Percentiles rank a stretch among this genome's conserved stretches.
These are phyloP conservation scores for Periconia digitata DNA, from an alignment of 2,329 filamentous ascomycete species.

Conservation along the genomic window DNA sequence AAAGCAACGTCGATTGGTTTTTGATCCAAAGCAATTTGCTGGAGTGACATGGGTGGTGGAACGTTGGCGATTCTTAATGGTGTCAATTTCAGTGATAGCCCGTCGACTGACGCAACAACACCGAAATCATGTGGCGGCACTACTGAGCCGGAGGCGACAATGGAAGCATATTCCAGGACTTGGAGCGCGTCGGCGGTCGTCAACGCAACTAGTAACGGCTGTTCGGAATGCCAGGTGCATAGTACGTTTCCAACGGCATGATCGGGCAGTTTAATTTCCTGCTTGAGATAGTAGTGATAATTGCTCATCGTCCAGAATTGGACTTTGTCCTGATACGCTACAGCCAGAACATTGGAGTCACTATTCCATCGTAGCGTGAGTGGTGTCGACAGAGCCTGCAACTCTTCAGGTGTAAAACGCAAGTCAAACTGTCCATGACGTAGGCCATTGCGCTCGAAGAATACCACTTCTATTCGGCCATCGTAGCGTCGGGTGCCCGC, in stretches of 20 bases:
- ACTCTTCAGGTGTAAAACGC: conserved; percentile 63
- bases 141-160: conserved; percentile 69
- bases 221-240: conserved; percentile 79
- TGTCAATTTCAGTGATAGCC: conserved; percentile 75
- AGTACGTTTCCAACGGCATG: conserved; percentile 12
- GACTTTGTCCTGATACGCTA: conserved; percentile 71
- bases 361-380: conserved; percentile 82
- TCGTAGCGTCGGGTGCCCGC: conserved; percentile 77
- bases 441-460: conserved; percentile 96
- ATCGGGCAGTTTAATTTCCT: conserved; percentile 63
- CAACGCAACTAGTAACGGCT: conserved; percentile 67
- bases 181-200: conserved; percentile 53
- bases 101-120: conserved; percentile 81
- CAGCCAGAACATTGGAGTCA: conserved; percentile 87
- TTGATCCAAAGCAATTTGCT: conserved; percentile 65
- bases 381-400: conserved; percentile 56
- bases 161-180: conserved; percentile 66
- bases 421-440: conserved; percentile 94
- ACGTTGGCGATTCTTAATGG: conserved; percentile 82
- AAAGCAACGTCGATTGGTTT: conserved; percentile 76
- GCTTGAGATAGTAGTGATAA: conserved; percentile 97
- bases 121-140: conserved; percentile 75
- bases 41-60: conserved; percentile 89
- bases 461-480: conserved; percentile 77
- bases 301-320: conserved; percentile 98